phyloP scores from a whole-genome alignment of 2,329 filamentous ascomycete species.

The Hypomyces rosellus region DNA sequence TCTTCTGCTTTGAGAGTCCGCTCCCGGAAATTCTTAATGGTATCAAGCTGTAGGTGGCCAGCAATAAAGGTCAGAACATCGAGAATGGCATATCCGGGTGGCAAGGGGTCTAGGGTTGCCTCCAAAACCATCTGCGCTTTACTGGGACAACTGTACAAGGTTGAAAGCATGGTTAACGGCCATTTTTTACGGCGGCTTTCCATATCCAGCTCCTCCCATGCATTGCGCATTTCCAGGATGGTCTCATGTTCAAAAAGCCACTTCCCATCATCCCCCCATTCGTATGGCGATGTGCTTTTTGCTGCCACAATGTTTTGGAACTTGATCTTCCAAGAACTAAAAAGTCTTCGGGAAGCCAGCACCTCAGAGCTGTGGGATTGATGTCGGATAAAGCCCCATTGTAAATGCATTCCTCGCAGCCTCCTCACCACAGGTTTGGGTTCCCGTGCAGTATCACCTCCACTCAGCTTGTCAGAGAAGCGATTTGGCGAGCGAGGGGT shows the following conservation, averaged over 20 bases:
- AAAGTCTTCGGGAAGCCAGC: conserved; percentile 15
- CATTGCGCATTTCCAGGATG: conserved; percentile 24
- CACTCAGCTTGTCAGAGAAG: background rate
- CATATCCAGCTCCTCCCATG: conserved; percentile 26
- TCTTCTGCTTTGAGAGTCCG: conserved; percentile 22
- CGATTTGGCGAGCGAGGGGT: background rate
- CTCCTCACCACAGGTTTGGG: conserved; percentile 1
- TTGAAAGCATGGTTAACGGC: conserved; percentile 31
- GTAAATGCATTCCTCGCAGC: conserved; percentile 13
- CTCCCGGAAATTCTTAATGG: conserved; percentile 16
- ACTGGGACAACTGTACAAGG: conserved; percentile 26
- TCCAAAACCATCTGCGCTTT: conserved; percentile 28
- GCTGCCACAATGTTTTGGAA: conserved; percentile 17
- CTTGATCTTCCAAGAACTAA: conserved; percentile 26
- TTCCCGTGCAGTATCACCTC: background rate
- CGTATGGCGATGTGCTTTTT: conserved; percentile 14
- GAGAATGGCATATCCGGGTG: conserved; percentile 32
- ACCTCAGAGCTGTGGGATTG: conserved; percentile 19
- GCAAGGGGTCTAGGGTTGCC: conserved; percentile 30
- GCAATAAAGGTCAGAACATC: conserved; percentile 30
- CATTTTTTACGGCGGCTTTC: conserved; percentile 23
- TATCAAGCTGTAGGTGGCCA: conserved; percentile 15
- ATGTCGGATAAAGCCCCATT: conserved; percentile 29
- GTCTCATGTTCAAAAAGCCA: conserved; percentile 26
- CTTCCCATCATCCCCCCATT: conserved; percentile 21